Evolutionary conservation across 2,329 filamentous ascomycete genomes (phyloP).

Genomic region (Dactylellina haptotyla): DNA sequence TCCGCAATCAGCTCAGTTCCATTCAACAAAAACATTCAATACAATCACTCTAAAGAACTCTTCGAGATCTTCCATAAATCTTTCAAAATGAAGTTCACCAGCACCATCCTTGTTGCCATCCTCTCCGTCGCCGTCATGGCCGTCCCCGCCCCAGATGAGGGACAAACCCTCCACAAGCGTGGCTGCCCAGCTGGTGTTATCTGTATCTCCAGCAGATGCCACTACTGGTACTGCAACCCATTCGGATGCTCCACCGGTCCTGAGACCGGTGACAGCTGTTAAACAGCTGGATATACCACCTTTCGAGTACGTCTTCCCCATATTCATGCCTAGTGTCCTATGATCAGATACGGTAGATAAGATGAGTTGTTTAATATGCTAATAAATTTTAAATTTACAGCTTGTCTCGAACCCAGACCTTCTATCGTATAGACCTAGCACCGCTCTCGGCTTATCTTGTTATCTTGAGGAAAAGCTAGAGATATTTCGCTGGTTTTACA

Average conservation of each 20-base stretch:
- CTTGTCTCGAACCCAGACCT: no score
- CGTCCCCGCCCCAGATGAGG: neutral
- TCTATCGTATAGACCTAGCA: no score
- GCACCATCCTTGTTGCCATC: conserved; percentile 8
- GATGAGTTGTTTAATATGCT: no score
- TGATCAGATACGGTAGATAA: no score
- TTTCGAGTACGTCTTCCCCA: conserved; percentile 4
- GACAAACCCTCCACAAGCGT: conserved; percentile 9
- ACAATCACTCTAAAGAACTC: no score
- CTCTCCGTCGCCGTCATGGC: conserved; percentile 26
- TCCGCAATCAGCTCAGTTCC: no score
- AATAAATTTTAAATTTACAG: no score
- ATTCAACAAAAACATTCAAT: no score
- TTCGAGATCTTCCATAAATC: neutral
- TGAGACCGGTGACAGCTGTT: conserved; percentile 5
- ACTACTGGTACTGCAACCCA: conserved; percentile 19
- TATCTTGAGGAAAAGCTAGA: no score
- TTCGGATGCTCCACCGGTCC: conserved; percentile 10
- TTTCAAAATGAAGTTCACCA: conserved; percentile 32
- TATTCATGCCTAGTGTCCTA: no score
- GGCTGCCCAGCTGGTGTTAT: conserved; percentile 21
- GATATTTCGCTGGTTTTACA: no score
- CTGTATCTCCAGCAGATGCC: conserved; percentile 12
- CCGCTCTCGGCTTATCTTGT: no score
- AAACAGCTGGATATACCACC: neutral